Percentiles rank a stretch among this genome's conserved stretches.
Conservation (phyloP, 768 basidiomycete species). For the Chalciporus piperatus region DNA sequence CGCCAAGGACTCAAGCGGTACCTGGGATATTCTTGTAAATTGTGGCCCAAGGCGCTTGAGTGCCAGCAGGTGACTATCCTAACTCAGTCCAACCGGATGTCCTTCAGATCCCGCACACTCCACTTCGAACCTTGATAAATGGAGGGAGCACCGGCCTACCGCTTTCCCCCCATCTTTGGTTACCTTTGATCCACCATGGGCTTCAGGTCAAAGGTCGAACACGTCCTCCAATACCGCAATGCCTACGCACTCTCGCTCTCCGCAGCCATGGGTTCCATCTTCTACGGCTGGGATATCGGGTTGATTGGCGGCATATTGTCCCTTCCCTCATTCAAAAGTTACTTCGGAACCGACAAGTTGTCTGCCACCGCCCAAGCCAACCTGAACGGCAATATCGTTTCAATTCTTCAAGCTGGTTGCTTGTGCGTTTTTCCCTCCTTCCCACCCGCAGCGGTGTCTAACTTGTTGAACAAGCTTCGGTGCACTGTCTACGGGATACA, state of each 20-base stretch:
- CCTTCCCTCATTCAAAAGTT: constrained; percentile 43
- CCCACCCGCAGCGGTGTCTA: not conserved
- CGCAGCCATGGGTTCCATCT: constrained; percentile 47
- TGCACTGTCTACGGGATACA: constrained; percentile 39
- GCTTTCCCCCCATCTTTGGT: not conserved
- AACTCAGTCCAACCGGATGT: too few relatives aligned
- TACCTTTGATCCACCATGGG: constrained; percentile 18
- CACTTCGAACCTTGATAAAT: not conserved
- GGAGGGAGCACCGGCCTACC: not conserved
- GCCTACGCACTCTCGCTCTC: constrained; percentile 45
- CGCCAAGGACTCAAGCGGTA: too few relatives aligned
- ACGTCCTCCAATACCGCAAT: constrained; percentile 37
- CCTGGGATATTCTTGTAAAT: too few relatives aligned
- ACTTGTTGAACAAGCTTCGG: constrained; percentile 37
- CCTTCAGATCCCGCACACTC: too few relatives aligned
- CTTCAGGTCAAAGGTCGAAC: constrained; percentile 22
- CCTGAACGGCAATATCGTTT: constrained; percentile 51
- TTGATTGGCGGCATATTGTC: constrained; percentile 50
- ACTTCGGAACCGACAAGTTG: constrained; percentile 45
- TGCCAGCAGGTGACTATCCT: too few relatives aligned
- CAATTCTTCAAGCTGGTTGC: constrained; percentile 47
- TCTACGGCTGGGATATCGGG: constrained; percentile 49
- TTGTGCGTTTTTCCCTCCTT: constrained; percentile 35
- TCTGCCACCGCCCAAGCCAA: constrained; percentile 37
- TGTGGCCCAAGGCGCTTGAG: too few relatives aligned